Conservation (phyloP, 202 grass and related monocot species). For the Schoenoplectus triqueter region DNA sequence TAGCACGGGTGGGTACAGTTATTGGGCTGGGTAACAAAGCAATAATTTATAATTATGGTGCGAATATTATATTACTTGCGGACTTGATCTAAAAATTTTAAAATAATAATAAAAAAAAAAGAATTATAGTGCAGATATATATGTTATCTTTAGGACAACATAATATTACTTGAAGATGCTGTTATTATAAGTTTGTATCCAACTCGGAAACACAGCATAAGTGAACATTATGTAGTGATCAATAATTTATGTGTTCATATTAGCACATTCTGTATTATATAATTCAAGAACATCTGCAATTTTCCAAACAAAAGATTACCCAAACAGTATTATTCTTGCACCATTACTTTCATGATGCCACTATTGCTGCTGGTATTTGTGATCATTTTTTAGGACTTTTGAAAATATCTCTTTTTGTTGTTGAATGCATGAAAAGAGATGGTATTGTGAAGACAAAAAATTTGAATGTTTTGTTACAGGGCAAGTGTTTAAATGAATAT, state of each 20-base stretch:
- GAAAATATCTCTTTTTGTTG: background rate
- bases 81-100: no score
- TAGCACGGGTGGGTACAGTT: background rate
- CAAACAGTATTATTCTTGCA: background rate
- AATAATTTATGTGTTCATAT: background rate
- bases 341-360: constrained; percentile 67
- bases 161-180: background rate
- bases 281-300: background rate
- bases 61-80: no score
- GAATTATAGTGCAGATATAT: background rate
- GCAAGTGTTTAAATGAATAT: background rate
- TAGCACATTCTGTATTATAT: background rate
- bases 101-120: no score
- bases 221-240: no score
- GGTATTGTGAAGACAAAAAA: background rate
- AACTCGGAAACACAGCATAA: no score
- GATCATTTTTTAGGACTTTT: background rate
- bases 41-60: background rate
- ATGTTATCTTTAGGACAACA: background rate
- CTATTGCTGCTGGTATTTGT: constrained; percentile 75
- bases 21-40: background rate
- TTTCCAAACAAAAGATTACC: background rate
- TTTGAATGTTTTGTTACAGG: background rate
- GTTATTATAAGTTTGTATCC: no score
- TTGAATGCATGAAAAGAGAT: constrained; percentile 22